Conservation (phyloP, 2,329 filamentous ascomycete species). For the Cercospora zeae-maydis region DNA sequence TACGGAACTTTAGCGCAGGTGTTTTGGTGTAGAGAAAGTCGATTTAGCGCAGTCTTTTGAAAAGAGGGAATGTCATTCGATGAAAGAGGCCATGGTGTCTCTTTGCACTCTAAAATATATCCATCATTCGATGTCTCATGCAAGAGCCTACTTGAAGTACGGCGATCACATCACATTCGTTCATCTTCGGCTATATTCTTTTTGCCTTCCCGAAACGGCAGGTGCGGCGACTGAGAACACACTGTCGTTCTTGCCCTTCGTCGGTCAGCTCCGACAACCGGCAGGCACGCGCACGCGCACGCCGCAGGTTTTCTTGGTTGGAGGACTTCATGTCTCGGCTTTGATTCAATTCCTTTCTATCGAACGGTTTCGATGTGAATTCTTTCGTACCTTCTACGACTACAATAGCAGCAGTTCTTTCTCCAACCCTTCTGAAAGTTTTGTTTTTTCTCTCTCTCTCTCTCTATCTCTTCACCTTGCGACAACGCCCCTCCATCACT, state of each 20-base stretch:
- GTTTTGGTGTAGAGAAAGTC: constrained; percentile 13
- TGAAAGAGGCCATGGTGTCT: background rate
- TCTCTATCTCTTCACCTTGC: background rate
- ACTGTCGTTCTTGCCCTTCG: background rate
- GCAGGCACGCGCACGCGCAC: background rate
- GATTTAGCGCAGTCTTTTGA: background rate
- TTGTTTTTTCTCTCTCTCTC: background rate
- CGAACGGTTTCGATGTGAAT: background rate
- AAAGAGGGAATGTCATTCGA: background rate
- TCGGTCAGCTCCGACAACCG: constrained; percentile 1
- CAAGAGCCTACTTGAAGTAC: too few species aligned
- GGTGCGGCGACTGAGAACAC: background rate
- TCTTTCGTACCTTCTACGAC: too few species aligned
- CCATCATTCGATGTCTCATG: too few species aligned
- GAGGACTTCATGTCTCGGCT: constrained; percentile 5
- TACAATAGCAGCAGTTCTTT: too few species aligned
- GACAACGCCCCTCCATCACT: background rate
- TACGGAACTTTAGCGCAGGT: constrained; percentile 11
- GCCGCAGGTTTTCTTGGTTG: background rate
- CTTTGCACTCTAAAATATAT: background rate
- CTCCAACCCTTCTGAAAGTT: too few species aligned
- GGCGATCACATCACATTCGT: too few species aligned
- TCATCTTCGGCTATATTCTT: background rate
- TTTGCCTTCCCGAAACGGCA: background rate
- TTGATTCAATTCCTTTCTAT: too few species aligned